Base-by-base conservation (phyloP, 306 rosid genomes). In the Rosa persica region DNA sequence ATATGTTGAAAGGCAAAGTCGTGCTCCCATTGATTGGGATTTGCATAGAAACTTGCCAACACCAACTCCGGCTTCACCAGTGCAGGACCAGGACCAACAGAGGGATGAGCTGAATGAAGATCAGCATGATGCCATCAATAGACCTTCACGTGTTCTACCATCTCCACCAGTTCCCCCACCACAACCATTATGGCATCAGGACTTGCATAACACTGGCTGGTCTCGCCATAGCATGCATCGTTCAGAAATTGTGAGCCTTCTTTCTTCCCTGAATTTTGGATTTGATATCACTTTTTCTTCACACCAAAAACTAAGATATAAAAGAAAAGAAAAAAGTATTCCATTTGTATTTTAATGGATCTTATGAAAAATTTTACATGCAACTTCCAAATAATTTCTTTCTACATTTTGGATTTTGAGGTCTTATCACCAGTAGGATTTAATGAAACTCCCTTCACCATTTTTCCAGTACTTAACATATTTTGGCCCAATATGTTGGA, bases 101-200 rank as follows among this genome's bases (percentile, higher is more conserved):
- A 87, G 86, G 54, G 93, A 82, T 81, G 96, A 88, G 68, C 97
- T 77, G 80, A 89, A 78, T 84, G 99, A 86, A 78, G 93, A 84
- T 85, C 98, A 89, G 81, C 89, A 34, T 75, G 97, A 88, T 83
- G 89, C 89, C 76, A 81, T 86, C 39, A 93, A 81, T 82, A 90
- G 98, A 86, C 97, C 99, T 79, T 73, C 97, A 65, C 78, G 86
- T 49, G 94, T 91, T 78, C 86, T 89, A 81, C 98, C 96, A 51
- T 84, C 98, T 81, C 99, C 99, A 34, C 99, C 98, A 0, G 94
- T 89, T 38, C 99, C 99, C 81, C 99, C 99, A 19, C 99, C 99
- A 55, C 99, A 93, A 74, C 99, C 99, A 69, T 79, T 93, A 69
- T 96, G 99, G 99, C 98, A 96, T 85, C 98, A 88, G 81, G 96